phyloP scores from a whole-genome alignment of 1,284 basidiomycete genomes.

The Ceratobasidium sp. region DNA sequence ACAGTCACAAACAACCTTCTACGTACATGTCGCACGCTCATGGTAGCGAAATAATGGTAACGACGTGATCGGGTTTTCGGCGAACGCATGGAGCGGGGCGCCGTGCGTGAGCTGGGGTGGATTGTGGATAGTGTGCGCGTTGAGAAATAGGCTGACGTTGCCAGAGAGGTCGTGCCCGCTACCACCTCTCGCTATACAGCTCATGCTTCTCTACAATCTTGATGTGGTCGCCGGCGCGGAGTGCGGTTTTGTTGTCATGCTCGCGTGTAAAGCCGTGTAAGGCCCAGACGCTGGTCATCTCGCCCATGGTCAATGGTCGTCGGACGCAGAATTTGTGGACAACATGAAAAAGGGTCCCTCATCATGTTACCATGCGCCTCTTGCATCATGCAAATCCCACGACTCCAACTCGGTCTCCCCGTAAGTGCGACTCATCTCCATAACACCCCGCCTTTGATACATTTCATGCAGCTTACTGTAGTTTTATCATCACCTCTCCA shows the following conservation, averaged over 20 bases:
- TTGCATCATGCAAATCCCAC: neutral
- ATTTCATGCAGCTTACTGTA: neutral
- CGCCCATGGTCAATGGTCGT: slow-evolving; percentile 34
- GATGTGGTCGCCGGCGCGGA: slow-evolving; percentile 87
- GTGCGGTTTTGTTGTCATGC: slow-evolving; percentile 92
- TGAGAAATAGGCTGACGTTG: slow-evolving; percentile 89
- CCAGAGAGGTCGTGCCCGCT: slow-evolving; percentile 90
- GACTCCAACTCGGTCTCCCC: slow-evolving; percentile 4
- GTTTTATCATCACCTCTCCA: neutral
- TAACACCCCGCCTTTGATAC: too few relatives aligned
- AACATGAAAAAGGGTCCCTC: neutral
- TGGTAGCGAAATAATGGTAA: too few relatives aligned
- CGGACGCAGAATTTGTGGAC: neutral
- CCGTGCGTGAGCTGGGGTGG: slow-evolving; percentile 54
- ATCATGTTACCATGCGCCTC: slow-evolving; percentile 6
- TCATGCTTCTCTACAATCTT: slow-evolving; percentile 95
- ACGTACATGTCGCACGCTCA: too few relatives aligned
- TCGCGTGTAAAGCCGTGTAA: slow-evolving; percentile 90
- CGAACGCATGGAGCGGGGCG: slow-evolving; percentile 40
- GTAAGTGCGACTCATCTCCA: neutral
- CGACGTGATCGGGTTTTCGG: slow-evolving; percentile 47
- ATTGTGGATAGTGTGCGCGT: slow-evolving; percentile 81
- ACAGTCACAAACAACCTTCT: too few relatives aligned
- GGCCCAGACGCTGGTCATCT: slow-evolving; percentile 73
- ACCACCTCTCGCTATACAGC: slow-evolving; percentile 97